Conservation (phyloP, 257 asterid species). For the Scutellaria galericulata region DNA sequence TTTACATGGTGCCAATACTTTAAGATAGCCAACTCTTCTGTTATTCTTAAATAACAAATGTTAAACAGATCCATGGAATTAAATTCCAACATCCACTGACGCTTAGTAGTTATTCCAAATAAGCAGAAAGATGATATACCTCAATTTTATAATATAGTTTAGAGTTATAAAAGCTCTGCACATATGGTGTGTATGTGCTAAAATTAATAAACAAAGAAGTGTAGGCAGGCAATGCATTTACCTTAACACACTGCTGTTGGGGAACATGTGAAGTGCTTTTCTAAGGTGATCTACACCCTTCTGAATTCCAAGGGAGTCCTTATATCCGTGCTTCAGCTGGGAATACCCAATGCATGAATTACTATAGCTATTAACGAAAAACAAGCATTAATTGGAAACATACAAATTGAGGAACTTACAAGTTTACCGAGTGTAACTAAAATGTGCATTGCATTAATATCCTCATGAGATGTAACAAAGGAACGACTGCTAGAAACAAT, state of each 20-base stretch:
- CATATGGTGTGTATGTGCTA: not conserved
- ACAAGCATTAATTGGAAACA: conserved; percentile 24
- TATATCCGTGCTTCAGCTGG: conserved; percentile 70
- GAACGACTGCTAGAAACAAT: conserved; percentile 73
- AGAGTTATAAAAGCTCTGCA: conserved; percentile 21
- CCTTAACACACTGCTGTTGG: conserved; percentile 79
- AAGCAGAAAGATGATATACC: not conserved
- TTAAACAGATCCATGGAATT: not conserved
- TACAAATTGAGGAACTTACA: conserved; percentile 54
- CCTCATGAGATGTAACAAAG: conserved; percentile 60
- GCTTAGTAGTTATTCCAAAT: conserved; percentile 3
- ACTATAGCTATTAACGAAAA: not conserved
- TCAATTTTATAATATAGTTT: not conserved
- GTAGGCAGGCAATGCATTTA: conserved; percentile 29
- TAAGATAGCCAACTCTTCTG: not conserved
- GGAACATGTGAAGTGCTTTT: conserved; percentile 86
- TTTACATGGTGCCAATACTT: too few relatives aligned
- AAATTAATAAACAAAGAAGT: conserved; percentile 7
- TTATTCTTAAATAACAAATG: not conserved
- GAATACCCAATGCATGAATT: conserved; percentile 38
- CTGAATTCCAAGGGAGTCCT: conserved; percentile 61
- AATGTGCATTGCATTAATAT: conserved; percentile 67
- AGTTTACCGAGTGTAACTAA: conserved; percentile 73
- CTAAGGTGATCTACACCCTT: conserved; percentile 78
- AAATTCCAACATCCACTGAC: not conserved